These are phyloP conservation scores for Rhododendron molle DNA, from an alignment of 148 eudicot species.

Conservation along the genomic window DNA sequence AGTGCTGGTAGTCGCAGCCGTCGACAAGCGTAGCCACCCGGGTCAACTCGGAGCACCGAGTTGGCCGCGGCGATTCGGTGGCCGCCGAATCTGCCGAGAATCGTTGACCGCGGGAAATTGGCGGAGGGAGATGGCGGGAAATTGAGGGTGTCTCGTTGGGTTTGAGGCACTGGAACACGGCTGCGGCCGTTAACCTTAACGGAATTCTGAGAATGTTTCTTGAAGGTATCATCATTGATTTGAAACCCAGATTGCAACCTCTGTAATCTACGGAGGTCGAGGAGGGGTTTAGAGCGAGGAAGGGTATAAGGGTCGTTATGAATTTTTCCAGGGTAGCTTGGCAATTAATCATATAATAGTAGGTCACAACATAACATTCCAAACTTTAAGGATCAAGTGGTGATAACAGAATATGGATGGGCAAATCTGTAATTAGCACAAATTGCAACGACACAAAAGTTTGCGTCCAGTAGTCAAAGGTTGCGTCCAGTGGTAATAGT, in stretches of 20 bases:
- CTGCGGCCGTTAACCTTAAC: neutral
- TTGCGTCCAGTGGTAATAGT: too few species aligned
- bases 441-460: too few species aligned
- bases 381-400: too few species aligned
- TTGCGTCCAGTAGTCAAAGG: too few species aligned
- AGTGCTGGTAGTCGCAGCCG: conserved; percentile 43
- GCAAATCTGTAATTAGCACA: too few species aligned
- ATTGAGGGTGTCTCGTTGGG: neutral
- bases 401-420: too few species aligned
- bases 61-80: neutral
- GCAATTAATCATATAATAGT: too few species aligned
- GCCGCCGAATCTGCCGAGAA: neutral
- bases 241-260: neutral
- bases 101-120: neutral
- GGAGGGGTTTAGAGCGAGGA: neutral
- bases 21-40: conserved; percentile 26
- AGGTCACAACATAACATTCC: too few species aligned
- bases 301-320: neutral
- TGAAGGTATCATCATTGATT: neutral
- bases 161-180: neutral
- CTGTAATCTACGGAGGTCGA: neutral
- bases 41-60: conserved; percentile 10
- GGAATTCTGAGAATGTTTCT: neutral
- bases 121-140: neutral
- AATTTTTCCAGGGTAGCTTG: neutral